Base-by-base conservation (phyloP, 805 yeast species). In the Scheffersomyces lignosus region DNA sequence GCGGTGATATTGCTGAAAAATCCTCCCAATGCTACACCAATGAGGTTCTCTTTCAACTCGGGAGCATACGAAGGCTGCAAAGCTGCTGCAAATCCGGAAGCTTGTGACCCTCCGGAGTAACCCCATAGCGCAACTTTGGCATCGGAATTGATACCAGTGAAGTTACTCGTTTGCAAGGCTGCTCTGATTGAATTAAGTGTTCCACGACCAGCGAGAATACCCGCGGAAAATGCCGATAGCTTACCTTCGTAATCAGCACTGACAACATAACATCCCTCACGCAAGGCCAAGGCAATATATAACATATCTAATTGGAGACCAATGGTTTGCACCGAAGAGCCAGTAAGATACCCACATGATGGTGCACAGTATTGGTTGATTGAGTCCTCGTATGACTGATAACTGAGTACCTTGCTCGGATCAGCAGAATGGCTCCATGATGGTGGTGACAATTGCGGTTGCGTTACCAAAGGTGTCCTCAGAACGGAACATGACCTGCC, bases 1-100 rank as follows among this genome's bases (percentile, higher is more conserved):
- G 48, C 51, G 5, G 64, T 58, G 13, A 62, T 41, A 31, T 63
- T 60, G 13, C 60, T 52, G 12, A 54, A 60, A 49, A 58, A 51
- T 5, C 67, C 67, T 8, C 67, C 67, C 13, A 61, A 12, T 2
- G 60, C 60, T 6, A 45, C 62, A n/a, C 67, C 69, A 45, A 47
- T n/a, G n/a, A n/a, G n/a, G n/a, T n/a, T n/a, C n/a, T n/a, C n/a
- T n/a, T 26, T 14, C 17, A 48, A 41, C 15, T 50, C 51, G 2
- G 51, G 53, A 3, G 54, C 53, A 18, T 48, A 48, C 7, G 30
- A n/a, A n/a, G 53, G 54, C 32, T 50, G 54, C 9, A 48, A 33
- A 4, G 37, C 37, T 3, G 50, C 44, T 3, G 52, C 53, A 52
- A 52, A 50, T 4, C 50, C 43, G 3, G 44, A 27, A 8, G 53